Conservation (phyloP, 2,329 filamentous ascomycete genomes). For the Calonectria leucothoes region DNA sequence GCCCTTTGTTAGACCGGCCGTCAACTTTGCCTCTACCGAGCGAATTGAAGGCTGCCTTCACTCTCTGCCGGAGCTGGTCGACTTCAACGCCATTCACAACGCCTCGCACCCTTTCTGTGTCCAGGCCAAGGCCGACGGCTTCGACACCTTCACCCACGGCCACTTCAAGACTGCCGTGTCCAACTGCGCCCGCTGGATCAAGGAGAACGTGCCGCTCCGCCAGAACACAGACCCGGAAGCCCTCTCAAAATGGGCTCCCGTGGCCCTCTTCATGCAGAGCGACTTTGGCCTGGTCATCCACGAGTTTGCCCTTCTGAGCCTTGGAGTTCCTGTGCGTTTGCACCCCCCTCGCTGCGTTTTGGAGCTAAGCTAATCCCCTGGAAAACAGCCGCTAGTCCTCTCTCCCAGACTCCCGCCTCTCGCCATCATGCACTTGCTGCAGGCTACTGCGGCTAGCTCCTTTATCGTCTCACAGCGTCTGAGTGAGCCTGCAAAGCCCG, state of each 20-base stretch:
- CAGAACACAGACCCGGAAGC: conserved; percentile 7
- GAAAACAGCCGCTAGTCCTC: conserved; percentile 27
- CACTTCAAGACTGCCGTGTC: conserved; percentile 35
- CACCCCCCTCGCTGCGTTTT: background rate
- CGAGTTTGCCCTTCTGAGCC: conserved; percentile 36
- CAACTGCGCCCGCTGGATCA: conserved; percentile 32
- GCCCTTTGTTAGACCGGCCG: conserved; percentile 25
- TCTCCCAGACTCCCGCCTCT: conserved; percentile 31
- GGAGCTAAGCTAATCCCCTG: background rate
- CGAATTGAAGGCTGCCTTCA: conserved; percentile 25
- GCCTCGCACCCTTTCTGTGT: conserved; percentile 40
- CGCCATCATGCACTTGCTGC: conserved; percentile 30
- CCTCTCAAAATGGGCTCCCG: conserved; percentile 27
- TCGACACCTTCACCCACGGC: conserved; percentile 30
- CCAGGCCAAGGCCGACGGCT: conserved; percentile 32
- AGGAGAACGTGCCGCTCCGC: conserved; percentile 20
- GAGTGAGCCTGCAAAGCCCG: conserved; percentile 26
- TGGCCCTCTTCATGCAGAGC: conserved; percentile 45
- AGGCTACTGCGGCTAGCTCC: conserved; percentile 25
- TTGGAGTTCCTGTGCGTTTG: conserved; percentile 36
- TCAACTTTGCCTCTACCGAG: conserved; percentile 31
- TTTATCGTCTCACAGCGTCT: conserved; percentile 34
- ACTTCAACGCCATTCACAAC: conserved; percentile 44
- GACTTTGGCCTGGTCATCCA: conserved; percentile 44
- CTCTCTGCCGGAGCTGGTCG: conserved; percentile 39